Evolutionary conservation across 169 alveolate genomes (phyloP).

Genomic region (Plasmodium sp.): DNA sequence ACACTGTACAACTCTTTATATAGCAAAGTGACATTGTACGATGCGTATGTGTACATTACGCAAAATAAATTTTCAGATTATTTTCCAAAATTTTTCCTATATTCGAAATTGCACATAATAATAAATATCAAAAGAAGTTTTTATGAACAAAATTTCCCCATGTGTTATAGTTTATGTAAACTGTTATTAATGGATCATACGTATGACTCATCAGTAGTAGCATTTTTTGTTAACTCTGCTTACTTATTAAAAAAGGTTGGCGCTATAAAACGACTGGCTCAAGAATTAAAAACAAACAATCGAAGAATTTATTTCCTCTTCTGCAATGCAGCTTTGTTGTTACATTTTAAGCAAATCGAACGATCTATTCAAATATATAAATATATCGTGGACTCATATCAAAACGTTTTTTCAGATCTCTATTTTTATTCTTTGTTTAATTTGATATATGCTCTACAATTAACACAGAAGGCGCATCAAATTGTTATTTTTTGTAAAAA

Average conservation of each 20-base stretch:
- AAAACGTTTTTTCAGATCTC: constrained; percentile 59
- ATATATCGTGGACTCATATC: constrained; percentile 53
- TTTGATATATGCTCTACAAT: constrained; percentile 44
- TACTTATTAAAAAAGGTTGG: constrained; percentile 58
- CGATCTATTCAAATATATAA: constrained; percentile 69
- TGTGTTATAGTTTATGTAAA: constrained; percentile 63
- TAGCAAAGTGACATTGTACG: constrained; percentile 48
- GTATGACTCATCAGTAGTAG: constrained; percentile 36
- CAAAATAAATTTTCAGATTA: constrained; percentile 46
- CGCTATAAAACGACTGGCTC: constrained; percentile 41
- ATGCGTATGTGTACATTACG: constrained; percentile 16
- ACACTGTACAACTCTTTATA: constrained; percentile 30
- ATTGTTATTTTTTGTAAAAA: constrained; percentile 38
- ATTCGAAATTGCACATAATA: constrained; percentile 46
- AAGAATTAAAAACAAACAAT: constrained; percentile 47
- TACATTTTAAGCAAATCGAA: constrained; percentile 53
- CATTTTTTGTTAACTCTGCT: constrained; percentile 63
- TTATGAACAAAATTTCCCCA: constrained; percentile 54
- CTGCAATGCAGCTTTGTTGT: constrained; percentile 65
- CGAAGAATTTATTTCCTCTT: constrained; percentile 35
- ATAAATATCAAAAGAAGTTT: constrained; percentile 67
- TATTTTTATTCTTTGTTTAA: constrained; percentile 62
- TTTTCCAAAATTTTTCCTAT: constrained; percentile 66
- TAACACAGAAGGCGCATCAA: constrained; percentile 70
- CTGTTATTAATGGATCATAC: constrained; percentile 27